Conservation (phyloP, 192 early-diverging fungal species). For the Gorgonomyces haynaldii region DNA sequence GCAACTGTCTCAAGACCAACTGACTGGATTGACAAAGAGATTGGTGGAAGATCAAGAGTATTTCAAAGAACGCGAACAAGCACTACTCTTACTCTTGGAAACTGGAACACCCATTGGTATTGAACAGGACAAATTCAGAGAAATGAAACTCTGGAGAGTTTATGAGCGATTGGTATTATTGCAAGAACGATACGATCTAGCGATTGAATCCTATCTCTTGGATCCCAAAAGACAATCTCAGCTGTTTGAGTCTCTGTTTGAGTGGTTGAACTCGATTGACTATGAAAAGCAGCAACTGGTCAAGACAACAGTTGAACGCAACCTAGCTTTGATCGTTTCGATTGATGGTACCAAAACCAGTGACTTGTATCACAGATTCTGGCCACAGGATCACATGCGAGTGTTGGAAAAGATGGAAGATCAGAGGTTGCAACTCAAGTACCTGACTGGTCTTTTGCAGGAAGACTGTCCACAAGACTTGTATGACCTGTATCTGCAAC, state of each 20-base stretch:
- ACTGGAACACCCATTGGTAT: conserved; percentile 3
- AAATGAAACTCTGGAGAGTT: conserved; percentile 21
- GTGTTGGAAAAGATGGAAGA: background rate
- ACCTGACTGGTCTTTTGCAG: background rate
- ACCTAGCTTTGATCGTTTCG: background rate
- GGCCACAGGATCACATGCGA: conserved; percentile 4
- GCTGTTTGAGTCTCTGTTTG: background rate
- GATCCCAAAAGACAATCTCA: conserved; percentile 11
- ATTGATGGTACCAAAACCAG: background rate
- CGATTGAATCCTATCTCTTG: conserved; percentile 23
- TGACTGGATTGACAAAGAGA: conserved; percentile 12
- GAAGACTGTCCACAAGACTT: background rate
- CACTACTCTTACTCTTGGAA: conserved; percentile 17
- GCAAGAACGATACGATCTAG: conserved; percentile 13
- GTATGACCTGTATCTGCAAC: conserved; percentile 5
- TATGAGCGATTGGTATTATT: conserved; percentile 16
- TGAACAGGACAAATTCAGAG: conserved; percentile 10
- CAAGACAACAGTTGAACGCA: background rate
- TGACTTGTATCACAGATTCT: background rate
- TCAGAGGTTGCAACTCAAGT: background rate
- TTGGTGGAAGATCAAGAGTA: conserved; percentile 6
- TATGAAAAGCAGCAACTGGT: background rate
- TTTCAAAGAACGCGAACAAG: conserved; percentile 20
- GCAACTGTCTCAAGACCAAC: background rate
- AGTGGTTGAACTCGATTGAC: background rate